A percentile compares a stretch with the other conserved stretches of the same genome.
Conservation (phyloP, 805 yeast genomes). For the Isabelozyma pseudorhagii region DNA sequence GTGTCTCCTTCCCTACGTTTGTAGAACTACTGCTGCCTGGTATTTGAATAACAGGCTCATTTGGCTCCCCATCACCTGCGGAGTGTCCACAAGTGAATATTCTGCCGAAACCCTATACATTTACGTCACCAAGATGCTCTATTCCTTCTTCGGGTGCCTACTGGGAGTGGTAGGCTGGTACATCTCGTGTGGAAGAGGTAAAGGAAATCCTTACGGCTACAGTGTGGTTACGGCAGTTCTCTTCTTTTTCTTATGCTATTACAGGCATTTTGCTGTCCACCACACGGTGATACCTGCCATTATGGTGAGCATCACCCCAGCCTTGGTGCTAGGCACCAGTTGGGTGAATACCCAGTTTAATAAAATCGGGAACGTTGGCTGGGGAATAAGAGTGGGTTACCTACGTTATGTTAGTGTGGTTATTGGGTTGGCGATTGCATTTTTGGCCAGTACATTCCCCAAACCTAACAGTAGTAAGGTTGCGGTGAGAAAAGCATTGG, state of each 20-base stretch:
- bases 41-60: slow-evolving; percentile 20
- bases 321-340: slow-evolving; percentile 31
- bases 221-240: slow-evolving; percentile 24
- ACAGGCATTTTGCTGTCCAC: slow-evolving; percentile 30
- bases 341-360: slow-evolving; percentile 22
- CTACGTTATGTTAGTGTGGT: slow-evolving; percentile 24
- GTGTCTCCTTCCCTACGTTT: slow-evolving; percentile 24
- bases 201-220: slow-evolving; percentile 31
- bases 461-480: slow-evolving; percentile 24
- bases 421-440: slow-evolving; percentile 27
- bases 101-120: slow-evolving; percentile 28
- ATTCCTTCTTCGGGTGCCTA: slow-evolving; percentile 25
- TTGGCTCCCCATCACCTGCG: slow-evolving; percentile 32
- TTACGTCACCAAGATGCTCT: slow-evolving; percentile 18
- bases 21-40: slow-evolving; percentile 25
- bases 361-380: slow-evolving; percentile 19
- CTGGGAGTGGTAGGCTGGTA: slow-evolving; percentile 33
- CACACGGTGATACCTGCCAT: slow-evolving; percentile 21
- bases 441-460: slow-evolving; percentile 29
- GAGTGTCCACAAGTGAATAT: slow-evolving; percentile 24
- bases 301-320: slow-evolving; percentile 22
- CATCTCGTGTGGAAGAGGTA: slow-evolving; percentile 28
- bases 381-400: slow-evolving; percentile 25
- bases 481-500: slow-evolving; percentile 20
- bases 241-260: slow-evolving; percentile 17